Conservation (phyloP, 2,329 filamentous ascomycete genomes). For the Aciculosporium take region DNA sequence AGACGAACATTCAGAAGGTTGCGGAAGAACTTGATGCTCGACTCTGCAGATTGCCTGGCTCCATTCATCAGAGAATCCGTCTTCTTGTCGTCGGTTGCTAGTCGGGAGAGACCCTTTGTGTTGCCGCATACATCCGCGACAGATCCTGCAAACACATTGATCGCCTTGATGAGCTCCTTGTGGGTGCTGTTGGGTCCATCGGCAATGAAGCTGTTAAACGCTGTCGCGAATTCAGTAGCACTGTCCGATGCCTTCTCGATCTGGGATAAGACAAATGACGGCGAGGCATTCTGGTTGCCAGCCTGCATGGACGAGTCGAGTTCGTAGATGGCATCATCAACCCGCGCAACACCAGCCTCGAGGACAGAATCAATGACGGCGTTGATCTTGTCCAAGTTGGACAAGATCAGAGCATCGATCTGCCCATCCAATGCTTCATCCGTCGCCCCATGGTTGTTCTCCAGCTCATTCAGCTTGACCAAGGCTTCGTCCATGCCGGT, state of each 20-base stretch:
- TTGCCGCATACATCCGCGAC: constrained; percentile 91
- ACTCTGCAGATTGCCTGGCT: constrained; percentile 69
- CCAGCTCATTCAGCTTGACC: constrained; percentile 81
- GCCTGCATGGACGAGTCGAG: constrained; percentile 96
- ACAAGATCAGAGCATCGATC: constrained; percentile 75
- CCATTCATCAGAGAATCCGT: constrained; percentile 71
- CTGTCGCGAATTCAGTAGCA: constrained; percentile 92
- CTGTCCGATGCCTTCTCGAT: constrained; percentile 92
- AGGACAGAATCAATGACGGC: constrained; percentile 95
- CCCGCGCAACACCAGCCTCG: constrained; percentile 79
- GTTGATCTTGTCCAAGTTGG: constrained; percentile 85
- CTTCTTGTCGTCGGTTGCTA: constrained; percentile 93
- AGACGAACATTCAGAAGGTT: constrained; percentile 86
- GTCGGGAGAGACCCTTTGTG: constrained; percentile 83
- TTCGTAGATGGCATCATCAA: constrained; percentile 94
- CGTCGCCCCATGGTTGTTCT: constrained; percentile 56
- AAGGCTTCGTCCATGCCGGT: constrained; percentile 94
- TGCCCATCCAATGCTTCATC: constrained; percentile 77
- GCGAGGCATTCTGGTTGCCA: constrained; percentile 94
- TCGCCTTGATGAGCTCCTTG: constrained; percentile 80
- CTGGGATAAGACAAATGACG: constrained; percentile 86
- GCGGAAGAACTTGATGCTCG: constrained; percentile 90
- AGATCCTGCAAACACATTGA: constrained; percentile 79
- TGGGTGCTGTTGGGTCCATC: constrained; percentile 87
- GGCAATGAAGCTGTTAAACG: constrained; percentile 97